These are phyloP conservation scores for Micromonas commoda DNA, from an alignment of 139 green algal genomes.

Conservation along the genomic window DNA sequence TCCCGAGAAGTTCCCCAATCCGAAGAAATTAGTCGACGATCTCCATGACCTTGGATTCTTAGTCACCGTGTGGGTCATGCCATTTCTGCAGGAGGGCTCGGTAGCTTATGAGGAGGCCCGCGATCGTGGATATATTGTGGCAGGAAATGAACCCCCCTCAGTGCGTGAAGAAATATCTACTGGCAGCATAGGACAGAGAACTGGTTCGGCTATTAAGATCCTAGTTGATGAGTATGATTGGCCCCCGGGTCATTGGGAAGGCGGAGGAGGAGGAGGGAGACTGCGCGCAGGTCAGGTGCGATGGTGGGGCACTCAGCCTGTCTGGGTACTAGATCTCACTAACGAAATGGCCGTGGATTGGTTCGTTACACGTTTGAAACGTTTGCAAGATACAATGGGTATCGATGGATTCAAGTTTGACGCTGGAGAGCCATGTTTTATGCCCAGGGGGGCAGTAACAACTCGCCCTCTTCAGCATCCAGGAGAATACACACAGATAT, in stretches of 20 bases:
- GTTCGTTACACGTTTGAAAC: slow-evolving; percentile 51
- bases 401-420: slow-evolving; percentile 67
- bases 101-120: slow-evolving; percentile 49
- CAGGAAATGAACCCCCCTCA: neutral
- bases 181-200: neutral
- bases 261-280: neutral
- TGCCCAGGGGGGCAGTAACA: slow-evolving; percentile 42
- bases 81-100: slow-evolving; percentile 51
- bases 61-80: slow-evolving; percentile 60
- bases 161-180: neutral
- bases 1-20: slow-evolving; percentile 44
- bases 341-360: slow-evolving; percentile 56
- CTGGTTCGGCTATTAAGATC: neutral
- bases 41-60: slow-evolving; percentile 58
- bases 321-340: slow-evolving; percentile 55
- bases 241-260: slow-evolving; percentile 10
- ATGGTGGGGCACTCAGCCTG: slow-evolving; percentile 52
- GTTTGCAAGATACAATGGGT: slow-evolving; percentile 42
- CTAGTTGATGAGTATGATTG: neutral
- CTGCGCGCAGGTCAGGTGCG: slow-evolving; percentile 32
- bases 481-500: slow-evolving; percentile 55
- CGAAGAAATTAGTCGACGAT: slow-evolving; percentile 50
- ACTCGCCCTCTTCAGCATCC: slow-evolving; percentile 39
- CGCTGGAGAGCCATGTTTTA: slow-evolving; percentile 61
- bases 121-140: slow-evolving; percentile 49